phyloP scores from a whole-genome alignment of 2,329 filamentous ascomycete genomes.

The Diaporthe humulicola region DNA sequence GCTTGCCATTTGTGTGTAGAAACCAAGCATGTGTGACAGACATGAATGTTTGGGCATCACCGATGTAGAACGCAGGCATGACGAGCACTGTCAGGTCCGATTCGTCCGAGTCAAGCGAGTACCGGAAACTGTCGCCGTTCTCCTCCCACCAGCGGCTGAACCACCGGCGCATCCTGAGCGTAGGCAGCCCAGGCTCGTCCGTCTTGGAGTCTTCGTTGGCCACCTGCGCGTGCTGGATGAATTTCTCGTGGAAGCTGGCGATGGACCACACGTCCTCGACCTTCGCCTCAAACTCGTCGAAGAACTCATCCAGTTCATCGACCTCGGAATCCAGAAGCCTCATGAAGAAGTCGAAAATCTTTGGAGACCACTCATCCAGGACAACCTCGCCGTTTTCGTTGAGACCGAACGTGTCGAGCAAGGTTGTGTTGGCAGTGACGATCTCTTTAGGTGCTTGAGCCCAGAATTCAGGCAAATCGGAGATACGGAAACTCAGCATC shows the following conservation, averaged over 20 bases:
- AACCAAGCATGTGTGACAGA: not conserved
- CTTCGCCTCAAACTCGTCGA: not conserved
- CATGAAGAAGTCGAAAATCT: not conserved
- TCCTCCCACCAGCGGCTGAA: slow-evolving; percentile 11
- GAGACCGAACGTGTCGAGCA: not conserved
- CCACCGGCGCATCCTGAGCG: not conserved
- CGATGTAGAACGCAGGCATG: slow-evolving; percentile 22
- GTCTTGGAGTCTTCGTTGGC: not conserved
- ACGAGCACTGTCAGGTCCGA: not conserved
- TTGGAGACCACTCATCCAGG: not conserved
- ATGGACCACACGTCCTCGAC: slow-evolving; percentile 1
- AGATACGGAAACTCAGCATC: not conserved
- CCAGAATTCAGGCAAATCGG: not conserved
- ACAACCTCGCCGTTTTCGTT: not conserved
- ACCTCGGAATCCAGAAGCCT: not conserved
- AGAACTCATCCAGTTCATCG: not conserved
- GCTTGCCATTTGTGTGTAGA: not conserved
- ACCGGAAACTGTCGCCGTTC: not conserved
- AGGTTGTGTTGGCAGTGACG: not conserved
- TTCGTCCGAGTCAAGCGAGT: too few species aligned
- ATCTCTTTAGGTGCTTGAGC: not conserved
- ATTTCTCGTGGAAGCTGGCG: slow-evolving; percentile 13
- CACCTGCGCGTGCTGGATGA: not conserved
- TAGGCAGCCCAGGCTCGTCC: not conserved
- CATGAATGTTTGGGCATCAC: slow-evolving; percentile 4